phyloP scores from a whole-genome alignment of 2,329 filamentous ascomycete species.

The Aurifilum marmelostoma region DNA sequence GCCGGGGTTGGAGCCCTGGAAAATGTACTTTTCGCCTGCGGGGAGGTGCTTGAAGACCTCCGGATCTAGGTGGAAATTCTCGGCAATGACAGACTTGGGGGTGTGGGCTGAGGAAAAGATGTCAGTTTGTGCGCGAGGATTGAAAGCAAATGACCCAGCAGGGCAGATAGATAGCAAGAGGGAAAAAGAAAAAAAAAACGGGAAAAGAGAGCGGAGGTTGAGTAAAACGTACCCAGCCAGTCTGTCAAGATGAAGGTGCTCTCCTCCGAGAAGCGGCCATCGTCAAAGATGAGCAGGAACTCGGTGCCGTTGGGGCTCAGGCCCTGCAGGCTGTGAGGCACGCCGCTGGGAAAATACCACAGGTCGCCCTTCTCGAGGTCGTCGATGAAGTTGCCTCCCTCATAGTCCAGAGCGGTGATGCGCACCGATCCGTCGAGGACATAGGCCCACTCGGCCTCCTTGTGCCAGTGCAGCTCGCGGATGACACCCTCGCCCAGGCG shows the following conservation, averaged over 20 bases:
- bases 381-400: constrained; percentile 77
- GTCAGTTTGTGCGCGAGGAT: too few species aligned
- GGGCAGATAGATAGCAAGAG: too few species aligned
- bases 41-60: constrained; percentile 73
- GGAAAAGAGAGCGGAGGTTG: background rate
- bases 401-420: constrained; percentile 73
- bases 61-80: constrained; percentile 75
- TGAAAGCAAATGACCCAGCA: too few species aligned
- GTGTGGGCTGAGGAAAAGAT: constrained; percentile 65
- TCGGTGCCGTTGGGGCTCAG: constrained; percentile 63
- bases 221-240: constrained; percentile 62
- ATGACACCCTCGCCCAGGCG: constrained; percentile 72
- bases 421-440: constrained; percentile 72
- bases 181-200: background rate
- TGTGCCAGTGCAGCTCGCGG: constrained; percentile 81
- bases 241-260: constrained; percentile 76
- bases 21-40: constrained; percentile 74
- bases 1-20: constrained; percentile 68
- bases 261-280: constrained; percentile 57
- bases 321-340: constrained; percentile 78
- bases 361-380: constrained; percentile 76
- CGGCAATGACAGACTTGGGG: constrained; percentile 69
- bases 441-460: constrained; percentile 78
- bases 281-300: constrained; percentile 54
- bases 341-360: constrained; percentile 80